Conservation (phyloP, 345 rosid species). For the Erysimum cheiranthoides region DNA sequence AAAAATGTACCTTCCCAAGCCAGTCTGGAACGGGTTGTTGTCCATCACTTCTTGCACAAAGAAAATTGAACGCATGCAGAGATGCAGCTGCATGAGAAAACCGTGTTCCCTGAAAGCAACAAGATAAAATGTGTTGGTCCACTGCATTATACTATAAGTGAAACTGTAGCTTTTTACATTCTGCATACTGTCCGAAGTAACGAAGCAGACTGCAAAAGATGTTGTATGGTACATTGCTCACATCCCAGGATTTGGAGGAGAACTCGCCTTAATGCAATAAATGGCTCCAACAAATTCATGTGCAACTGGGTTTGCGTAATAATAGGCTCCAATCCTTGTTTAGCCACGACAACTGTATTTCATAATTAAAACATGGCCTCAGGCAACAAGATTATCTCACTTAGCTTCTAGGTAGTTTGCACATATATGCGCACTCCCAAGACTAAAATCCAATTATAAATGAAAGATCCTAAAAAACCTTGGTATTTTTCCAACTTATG, state of each 20-base stretch:
- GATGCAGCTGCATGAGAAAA: conserved; percentile 90
- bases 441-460: conserved; percentile 15
- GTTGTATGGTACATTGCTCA: conserved; percentile 59
- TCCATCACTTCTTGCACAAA: conserved; percentile 55
- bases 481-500: conserved; percentile 2
- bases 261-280: conserved; percentile 85
- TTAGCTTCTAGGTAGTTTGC: conserved; percentile 21
- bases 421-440: conserved; percentile 14
- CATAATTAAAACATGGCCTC: conserved; percentile 40
- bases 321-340: conserved; percentile 76
- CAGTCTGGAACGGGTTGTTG: conserved; percentile 60
- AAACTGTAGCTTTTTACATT: conserved; percentile 20
- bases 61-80: conserved; percentile 83
- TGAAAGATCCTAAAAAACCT: conserved; percentile 8
- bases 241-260: conserved; percentile 76
- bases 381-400: conserved; percentile 31
- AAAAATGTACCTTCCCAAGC: conserved; percentile 83
- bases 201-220: conserved; percentile 92
- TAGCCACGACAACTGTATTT: conserved; percentile 73
- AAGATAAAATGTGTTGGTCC: conserved; percentile 33
- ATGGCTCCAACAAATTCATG: conserved; percentile 93
- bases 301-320: conserved; percentile 75
- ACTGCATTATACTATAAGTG: conserved; percentile 14
- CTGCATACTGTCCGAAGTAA: conserved; percentile 86
- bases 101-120: conserved; percentile 70